These are phyloP conservation scores for Brettanomyces bruxellensis DNA, from an alignment of 805 yeast species.

Conservation along the genomic window DNA sequence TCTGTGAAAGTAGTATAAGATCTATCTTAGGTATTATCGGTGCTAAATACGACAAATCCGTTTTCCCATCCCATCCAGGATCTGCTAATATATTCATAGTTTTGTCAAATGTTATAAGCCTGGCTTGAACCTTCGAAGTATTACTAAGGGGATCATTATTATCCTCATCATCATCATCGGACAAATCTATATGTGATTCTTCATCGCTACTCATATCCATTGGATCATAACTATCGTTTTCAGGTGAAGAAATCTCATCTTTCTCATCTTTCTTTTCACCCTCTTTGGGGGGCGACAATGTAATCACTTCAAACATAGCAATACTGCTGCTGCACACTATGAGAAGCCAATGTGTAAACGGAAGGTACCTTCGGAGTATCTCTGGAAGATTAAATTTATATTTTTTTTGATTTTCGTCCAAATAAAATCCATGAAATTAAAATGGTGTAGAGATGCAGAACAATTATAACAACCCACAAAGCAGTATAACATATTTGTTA, in stretches of 20 bases:
- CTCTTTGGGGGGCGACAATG: conserved; percentile 11
- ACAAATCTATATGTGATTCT: conserved; percentile 9
- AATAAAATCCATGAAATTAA: too few species aligned
- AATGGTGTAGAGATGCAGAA: too few species aligned
- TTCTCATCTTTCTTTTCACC: not conserved
- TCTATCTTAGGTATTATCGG: conserved; percentile 42
- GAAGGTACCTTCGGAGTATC: too few species aligned
- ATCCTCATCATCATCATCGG: conserved; percentile 1
- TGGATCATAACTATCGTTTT: conserved; percentile 4
- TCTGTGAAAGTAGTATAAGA: conserved; percentile 74
- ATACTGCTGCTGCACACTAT: not conserved
- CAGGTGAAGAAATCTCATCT: not conserved
- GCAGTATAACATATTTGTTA: too few species aligned
- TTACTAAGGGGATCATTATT: conserved; percentile 3
- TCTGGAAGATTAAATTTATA: too few species aligned
- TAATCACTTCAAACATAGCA: conserved; percentile 18
- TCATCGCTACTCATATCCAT: conserved; percentile 3
- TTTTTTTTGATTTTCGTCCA: too few species aligned
- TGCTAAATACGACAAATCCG: conserved; percentile 34
- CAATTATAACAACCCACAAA: too few species aligned
- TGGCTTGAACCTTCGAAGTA: conserved; percentile 14
- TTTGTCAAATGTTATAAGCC: conserved; percentile 47
- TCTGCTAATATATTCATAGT: conserved; percentile 53
- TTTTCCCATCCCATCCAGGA: conserved; percentile 63
- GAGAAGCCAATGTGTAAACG: too few species aligned